These are phyloP conservation scores for Aureobasidium lini DNA, from an alignment of 2,329 filamentous ascomycete species.

Conservation along the genomic window DNA sequence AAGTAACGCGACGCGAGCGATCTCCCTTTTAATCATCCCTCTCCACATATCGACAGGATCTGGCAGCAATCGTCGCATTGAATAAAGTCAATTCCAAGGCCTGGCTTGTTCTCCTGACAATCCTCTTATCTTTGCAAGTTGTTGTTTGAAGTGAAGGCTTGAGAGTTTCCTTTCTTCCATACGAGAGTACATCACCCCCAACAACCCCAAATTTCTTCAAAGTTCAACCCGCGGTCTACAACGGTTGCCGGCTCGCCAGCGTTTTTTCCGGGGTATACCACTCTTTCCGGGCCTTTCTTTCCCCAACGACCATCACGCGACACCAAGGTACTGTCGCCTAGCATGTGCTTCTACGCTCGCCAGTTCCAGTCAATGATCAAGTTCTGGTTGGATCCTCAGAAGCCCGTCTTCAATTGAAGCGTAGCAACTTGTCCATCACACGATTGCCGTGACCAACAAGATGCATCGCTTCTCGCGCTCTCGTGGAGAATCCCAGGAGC, in stretches of 20 bases:
- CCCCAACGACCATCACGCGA: constrained; percentile 13
- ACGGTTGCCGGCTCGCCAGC: not conserved
- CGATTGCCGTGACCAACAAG: not conserved
- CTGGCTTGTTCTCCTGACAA: not conserved
- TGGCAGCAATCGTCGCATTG: not conserved
- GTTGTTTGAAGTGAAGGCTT: not conserved
- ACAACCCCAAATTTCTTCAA: not conserved
- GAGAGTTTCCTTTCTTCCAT: not conserved
- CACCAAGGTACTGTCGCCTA: constrained; percentile 3
- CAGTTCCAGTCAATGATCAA: constrained; percentile 1
- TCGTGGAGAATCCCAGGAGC: constrained; percentile 3
- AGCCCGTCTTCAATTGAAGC: not conserved
- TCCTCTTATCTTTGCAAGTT: not conserved
- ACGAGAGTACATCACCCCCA: not conserved
- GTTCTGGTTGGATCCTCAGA: not conserved
- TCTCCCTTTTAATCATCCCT: constrained; percentile 1
- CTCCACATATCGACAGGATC: constrained; percentile 7
- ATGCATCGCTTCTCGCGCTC: constrained; percentile 8
- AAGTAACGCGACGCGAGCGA: constrained; percentile 7
- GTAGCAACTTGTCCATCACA: not conserved
- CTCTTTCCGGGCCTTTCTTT: constrained; percentile 1
- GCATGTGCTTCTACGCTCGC: constrained; percentile 2
- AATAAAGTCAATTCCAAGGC: constrained; percentile 7
- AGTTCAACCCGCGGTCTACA: not conserved
- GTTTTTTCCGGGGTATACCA: constrained; percentile 10